phyloP scores from a whole-genome alignment of 2,329 filamentous ascomycete species.

The Cercospora sp. region DNA sequence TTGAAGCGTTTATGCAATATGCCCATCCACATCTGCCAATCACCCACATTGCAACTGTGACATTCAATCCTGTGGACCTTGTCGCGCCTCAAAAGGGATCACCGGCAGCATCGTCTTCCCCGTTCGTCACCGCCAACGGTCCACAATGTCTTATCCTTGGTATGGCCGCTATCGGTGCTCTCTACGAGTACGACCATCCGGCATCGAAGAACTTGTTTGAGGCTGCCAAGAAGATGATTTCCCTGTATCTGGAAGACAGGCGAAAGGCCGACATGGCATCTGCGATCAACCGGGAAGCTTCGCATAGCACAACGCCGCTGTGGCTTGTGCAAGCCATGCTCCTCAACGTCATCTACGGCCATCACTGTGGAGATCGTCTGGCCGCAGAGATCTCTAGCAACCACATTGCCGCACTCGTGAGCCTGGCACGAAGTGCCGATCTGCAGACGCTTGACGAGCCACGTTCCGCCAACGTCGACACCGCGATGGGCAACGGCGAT shows the following conservation, averaged over 20 bases:
- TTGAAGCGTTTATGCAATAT: conserved; percentile 84
- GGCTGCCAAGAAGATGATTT: conserved; percentile 92
- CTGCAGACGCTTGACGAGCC: conserved; percentile 54
- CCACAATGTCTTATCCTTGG: conserved; percentile 83
- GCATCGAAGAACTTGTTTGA: conserved; percentile 86
- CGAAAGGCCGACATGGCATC: conserved; percentile 78
- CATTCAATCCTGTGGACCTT: conserved; percentile 77
- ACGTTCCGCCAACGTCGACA: conserved; percentile 23
- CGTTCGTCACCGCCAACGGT: conserved; percentile 55
- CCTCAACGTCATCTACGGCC: conserved; percentile 91
- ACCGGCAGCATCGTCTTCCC: conserved; percentile 41
- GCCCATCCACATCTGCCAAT: conserved; percentile 97
- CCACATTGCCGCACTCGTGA: conserved; percentile 87
- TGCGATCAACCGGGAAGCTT: conserved; percentile 51
- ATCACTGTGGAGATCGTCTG: conserved; percentile 89
- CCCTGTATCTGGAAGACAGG: conserved; percentile 86
- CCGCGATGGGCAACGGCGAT: conserved; percentile 19
- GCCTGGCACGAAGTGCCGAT: conserved; percentile 85
- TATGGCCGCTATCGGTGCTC: conserved; percentile 81
- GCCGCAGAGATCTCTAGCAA: conserved; percentile 90
- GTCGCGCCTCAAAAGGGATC: conserved; percentile 48
- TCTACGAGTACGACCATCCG: conserved; percentile 82
- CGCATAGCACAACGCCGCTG: conserved; percentile 64
- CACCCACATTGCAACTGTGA: conserved; percentile 84
- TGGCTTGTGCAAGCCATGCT: conserved; percentile 98